Evolutionary conservation across 306 rosid species (phyloP).

Genomic region (Cicer yamashitae): DNA sequence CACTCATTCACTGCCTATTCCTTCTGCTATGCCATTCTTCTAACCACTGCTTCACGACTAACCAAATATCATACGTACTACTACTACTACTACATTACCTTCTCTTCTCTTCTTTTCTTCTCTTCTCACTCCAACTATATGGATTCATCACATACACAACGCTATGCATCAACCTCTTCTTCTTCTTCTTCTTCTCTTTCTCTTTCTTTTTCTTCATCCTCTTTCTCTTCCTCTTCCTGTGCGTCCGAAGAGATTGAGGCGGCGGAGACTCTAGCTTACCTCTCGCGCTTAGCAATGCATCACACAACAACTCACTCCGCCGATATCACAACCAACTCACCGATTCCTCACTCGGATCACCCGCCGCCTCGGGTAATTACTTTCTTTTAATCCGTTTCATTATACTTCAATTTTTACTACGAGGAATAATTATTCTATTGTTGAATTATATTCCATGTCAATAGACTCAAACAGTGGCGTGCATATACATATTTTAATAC

Average conservation of each 20-base stretch:
- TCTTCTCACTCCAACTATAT: background rate
- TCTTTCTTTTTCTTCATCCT: background rate
- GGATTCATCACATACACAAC: slow-evolving; percentile 43
- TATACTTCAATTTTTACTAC: background rate
- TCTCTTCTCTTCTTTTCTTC: background rate
- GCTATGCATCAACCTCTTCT: slow-evolving; percentile 41
- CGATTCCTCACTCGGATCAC: slow-evolving; percentile 51
- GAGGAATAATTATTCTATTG: background rate
- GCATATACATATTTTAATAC: background rate
- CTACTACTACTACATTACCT: too few species aligned
- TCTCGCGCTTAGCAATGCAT: slow-evolving; percentile 69
- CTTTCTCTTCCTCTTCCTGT: slow-evolving; percentile 23
- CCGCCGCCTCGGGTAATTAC: slow-evolving; percentile 47
- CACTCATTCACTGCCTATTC: slow-evolving; percentile 40
- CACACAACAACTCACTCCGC: slow-evolving; percentile 40
- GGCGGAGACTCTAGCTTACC: slow-evolving; percentile 89
- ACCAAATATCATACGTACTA: background rate
- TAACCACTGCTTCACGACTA: slow-evolving; percentile 18
- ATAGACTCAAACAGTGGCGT: slow-evolving; percentile 3
- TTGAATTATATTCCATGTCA: slow-evolving; percentile 25
- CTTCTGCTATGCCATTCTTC: slow-evolving; percentile 39
- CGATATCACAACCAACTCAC: slow-evolving; percentile 53
- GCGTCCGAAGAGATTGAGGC: slow-evolving; percentile 75
- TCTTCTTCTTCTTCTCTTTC: slow-evolving; percentile 32
- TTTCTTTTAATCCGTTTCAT: slow-evolving; percentile 1